phyloP scores from a whole-genome alignment of 352 stramenopile species.

The Phytophthora idaei region DNA sequence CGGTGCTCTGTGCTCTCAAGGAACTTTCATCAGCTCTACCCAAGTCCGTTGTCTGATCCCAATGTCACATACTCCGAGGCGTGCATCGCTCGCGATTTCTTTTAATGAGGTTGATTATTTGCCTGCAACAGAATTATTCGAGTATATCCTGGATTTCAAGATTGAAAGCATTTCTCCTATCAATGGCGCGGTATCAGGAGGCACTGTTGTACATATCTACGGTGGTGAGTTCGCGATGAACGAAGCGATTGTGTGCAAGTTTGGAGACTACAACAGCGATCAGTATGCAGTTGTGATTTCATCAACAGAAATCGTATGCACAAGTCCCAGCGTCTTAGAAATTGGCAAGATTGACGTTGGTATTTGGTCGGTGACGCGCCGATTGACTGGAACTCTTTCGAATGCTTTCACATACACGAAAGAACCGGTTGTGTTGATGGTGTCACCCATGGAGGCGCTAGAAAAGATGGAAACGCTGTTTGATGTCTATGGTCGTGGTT shows the following conservation, averaged over 20 bases:
- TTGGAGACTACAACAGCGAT: slow-evolving; percentile 33
- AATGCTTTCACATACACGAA: slow-evolving; percentile 59
- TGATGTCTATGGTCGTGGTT: slow-evolving; percentile 65
- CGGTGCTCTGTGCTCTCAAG: slow-evolving; percentile 25
- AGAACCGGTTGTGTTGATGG: slow-evolving; percentile 35
- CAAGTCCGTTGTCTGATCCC: slow-evolving; percentile 55
- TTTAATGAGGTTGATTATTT: slow-evolving; percentile 77
- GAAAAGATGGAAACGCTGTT: slow-evolving; percentile 52
- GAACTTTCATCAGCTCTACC: slow-evolving; percentile 42
- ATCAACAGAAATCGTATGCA: slow-evolving; percentile 45
- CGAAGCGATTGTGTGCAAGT: slow-evolving; percentile 57
- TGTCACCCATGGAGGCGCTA: slow-evolving; percentile 49
- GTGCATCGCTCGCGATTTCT: slow-evolving; percentile 46
- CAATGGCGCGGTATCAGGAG: slow-evolving; percentile 59
- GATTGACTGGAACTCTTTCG: slow-evolving; percentile 29
- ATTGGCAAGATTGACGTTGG: slow-evolving; percentile 36
- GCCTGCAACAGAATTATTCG: slow-evolving; percentile 30
- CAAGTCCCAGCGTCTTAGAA: slow-evolving; percentile 28
- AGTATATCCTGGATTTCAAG: slow-evolving; percentile 42
- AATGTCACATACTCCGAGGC: slow-evolving; percentile 18
- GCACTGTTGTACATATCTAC: slow-evolving; percentile 62
- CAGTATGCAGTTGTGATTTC: slow-evolving; percentile 47
- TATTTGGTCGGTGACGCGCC: slow-evolving; percentile 33
- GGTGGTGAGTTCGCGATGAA: slow-evolving; percentile 52
- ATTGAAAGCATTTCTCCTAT: slow-evolving; percentile 46